Percentiles rank a stretch among this genome's conserved stretches.
Evolutionary conservation across 768 basidiomycete species (phyloP).

Genomic region (Collybia mongolica): DNA sequence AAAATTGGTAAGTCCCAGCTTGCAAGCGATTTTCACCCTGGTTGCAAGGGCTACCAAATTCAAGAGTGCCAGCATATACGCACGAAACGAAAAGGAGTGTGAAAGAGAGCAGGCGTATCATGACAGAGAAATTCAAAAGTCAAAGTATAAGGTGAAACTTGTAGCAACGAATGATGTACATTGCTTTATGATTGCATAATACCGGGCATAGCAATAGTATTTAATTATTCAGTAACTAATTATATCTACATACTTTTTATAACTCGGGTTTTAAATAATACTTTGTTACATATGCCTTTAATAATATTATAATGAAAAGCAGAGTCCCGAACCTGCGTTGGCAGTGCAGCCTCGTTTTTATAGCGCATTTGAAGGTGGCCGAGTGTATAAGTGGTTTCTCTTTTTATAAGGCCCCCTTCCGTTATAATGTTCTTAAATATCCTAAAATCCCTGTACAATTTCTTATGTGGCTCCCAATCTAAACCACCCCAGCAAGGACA

Average conservation of each 20-base stretch:
- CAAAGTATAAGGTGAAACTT: background rate
- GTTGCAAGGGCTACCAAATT: constrained; percentile 48
- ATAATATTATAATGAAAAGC: no score
- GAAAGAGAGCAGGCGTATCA: constrained; percentile 30
- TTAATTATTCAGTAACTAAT: no score
- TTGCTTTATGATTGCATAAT: constrained; percentile 2
- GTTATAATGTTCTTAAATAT: constrained; percentile 21
- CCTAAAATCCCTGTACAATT: constrained; percentile 26
- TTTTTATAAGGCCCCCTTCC: background rate
- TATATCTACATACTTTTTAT: no score
- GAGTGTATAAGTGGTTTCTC: background rate
- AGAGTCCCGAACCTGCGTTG: no score
- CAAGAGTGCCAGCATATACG: constrained; percentile 45
- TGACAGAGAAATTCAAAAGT: constrained; percentile 1
- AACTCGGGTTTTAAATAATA: no score
- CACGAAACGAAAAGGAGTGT: constrained; percentile 56
- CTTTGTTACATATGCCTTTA: no score
- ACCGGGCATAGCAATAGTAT: background rate
- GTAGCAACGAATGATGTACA: constrained; percentile 2
- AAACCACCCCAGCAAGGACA: background rate
- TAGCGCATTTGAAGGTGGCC: no score
- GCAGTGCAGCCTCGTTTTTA: no score
- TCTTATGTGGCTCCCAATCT: constrained; percentile 22
- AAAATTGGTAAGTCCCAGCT: constrained; percentile 76
- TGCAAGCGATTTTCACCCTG: constrained; percentile 65